Conservation (phyloP, 805 yeast species). For the Isabelozyma pseudorhagii region DNA sequence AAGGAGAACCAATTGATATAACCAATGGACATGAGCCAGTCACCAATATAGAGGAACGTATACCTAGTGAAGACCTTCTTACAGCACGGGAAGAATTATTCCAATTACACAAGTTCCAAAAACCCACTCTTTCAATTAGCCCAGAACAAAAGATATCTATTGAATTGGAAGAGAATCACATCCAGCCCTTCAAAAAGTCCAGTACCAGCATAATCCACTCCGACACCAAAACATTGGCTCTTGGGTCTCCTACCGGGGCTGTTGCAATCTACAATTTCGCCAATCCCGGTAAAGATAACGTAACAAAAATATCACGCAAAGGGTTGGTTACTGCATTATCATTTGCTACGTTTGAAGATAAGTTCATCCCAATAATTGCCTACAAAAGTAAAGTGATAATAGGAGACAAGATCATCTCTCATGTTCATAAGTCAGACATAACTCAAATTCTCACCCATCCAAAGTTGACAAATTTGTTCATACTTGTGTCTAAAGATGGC, state of each 20-base stretch:
- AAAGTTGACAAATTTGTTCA: conserved; percentile 19
- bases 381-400: conserved; percentile 12
- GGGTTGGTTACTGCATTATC: conserved; percentile 11
- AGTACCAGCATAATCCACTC: conserved; percentile 3
- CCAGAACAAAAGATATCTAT: conserved; percentile 11
- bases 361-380: conserved; percentile 16
- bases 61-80: conserved; percentile 19
- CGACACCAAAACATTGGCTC: conserved; percentile 1
- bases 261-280: conserved; percentile 6
- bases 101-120: conserved; percentile 33
- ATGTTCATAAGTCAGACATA: conserved; percentile 8
- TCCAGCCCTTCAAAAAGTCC: conserved; percentile 10
- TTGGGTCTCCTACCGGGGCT: conserved; percentile 13
- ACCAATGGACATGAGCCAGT: neutral
- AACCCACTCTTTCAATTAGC: conserved; percentile 16
- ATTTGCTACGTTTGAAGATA: conserved; percentile 6
- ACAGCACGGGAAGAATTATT: conserved; percentile 32
- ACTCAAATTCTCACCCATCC: conserved; percentile 32
- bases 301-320: conserved; percentile 10
- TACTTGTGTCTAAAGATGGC: conserved; percentile 21
- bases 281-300: conserved; percentile 6
- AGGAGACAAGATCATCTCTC: neutral
- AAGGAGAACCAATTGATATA: conserved; percentile 10
- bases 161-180: conserved; percentile 2
- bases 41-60: conserved; percentile 1